phyloP scores from a whole-genome alignment of 2,329 filamentous ascomycete genomes.

The Dactylellina cionopaga region DNA sequence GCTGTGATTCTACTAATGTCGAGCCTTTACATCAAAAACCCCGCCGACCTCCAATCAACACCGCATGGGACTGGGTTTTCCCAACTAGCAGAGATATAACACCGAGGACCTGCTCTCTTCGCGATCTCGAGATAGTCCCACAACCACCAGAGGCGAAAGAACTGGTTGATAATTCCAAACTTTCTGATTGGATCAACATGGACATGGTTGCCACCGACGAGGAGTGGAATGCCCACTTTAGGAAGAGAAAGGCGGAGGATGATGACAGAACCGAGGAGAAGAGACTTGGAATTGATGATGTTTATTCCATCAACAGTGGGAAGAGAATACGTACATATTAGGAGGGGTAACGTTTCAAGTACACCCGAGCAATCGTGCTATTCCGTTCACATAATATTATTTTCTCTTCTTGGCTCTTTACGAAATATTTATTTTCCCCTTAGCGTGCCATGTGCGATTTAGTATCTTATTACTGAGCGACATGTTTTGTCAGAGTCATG shows the following conservation, averaged over 20 bases:
- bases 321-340: slow-evolving; percentile 3
- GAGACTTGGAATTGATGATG: slow-evolving; percentile 1
- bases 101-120: background rate
- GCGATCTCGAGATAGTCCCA: background rate
- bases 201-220: background rate
- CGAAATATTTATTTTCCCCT: too few species aligned
- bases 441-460: too few species aligned
- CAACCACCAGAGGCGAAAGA: background rate
- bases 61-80: too few species aligned
- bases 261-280: background rate
- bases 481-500: too few species aligned
- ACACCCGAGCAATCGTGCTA: background rate
- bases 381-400: too few species aligned
- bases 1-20: too few species aligned
- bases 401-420: too few species aligned
- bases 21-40: too few species aligned
- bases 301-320: slow-evolving; percentile 30
- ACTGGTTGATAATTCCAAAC: background rate
- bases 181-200: background rate
- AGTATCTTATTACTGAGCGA: too few species aligned
- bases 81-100: too few species aligned
- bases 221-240: background rate
- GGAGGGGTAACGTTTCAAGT: background rate
- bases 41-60: too few species aligned
- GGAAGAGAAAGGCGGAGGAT: slow-evolving; percentile 1